Base-by-base conservation (phyloP, 768 basidiomycete species). In the Pleurotus tuoliensis region DNA sequence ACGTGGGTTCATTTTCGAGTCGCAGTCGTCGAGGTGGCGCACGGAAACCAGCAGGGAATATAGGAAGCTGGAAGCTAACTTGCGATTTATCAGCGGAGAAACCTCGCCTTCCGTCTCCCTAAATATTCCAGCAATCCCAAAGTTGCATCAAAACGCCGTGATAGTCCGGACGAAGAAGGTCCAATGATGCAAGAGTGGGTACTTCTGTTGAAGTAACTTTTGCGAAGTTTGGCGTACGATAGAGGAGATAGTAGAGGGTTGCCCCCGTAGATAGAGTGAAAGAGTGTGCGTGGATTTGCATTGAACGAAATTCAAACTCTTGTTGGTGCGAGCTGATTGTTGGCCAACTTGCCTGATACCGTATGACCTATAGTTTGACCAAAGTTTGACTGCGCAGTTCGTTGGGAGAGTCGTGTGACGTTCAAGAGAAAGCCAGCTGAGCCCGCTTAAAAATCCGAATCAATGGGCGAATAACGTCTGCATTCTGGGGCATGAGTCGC, bases 81-180 rank as follows among this genome's bases (percentile, higher is more conserved):
- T 40, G 30, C n/a, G 39, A 40, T 53, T 27, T 53, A 53, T 39
- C 39, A 40, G 39, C 51, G 51, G 51, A 53, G 41, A 53, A 53
- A 53, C 51, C 51, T 53, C 51, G 51, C 51, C 6, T n/a, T 41
- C 39, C 18, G 34, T 25, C n/a, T 4, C 18, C 18, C 51, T 18
- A 53, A 40, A 13, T 40, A 39, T 41, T 27, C 38, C 5, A 7
- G 37, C 15, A 41, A n/a, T 7, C 9, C 51, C 16, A 41, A 40
- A 39, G 15, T 53, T 16, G n/a, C 41, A n/a, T 38, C 39, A 41
- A 16, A 27, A 12, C 25, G 18, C 27, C 25, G 16, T 20, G 6
- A 47, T 15, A 27, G n/a, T 4, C 15, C 15, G 30, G 13, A 15
- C 7, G 41, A 25, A 53, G 51, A 53, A 22, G 51, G n/a, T 4